Evolutionary conservation across 768 basidiomycete genomes (phyloP).

Genomic region (Hypholoma sublateritium): DNA sequence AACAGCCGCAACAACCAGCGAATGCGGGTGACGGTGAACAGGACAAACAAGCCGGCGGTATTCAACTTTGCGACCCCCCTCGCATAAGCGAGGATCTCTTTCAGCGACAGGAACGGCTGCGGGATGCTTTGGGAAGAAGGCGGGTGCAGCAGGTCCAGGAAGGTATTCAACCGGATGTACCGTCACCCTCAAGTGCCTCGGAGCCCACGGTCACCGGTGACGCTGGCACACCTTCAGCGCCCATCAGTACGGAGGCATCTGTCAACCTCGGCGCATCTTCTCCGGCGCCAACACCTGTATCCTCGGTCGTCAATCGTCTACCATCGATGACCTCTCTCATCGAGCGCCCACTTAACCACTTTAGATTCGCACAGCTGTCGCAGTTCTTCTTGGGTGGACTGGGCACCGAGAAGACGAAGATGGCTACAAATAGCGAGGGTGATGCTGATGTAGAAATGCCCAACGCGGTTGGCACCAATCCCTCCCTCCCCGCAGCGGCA

Average conservation of each 20-base stretch:
- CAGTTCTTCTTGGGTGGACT: background rate
- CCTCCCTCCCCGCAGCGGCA: no score
- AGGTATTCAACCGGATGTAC: background rate
- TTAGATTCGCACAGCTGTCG: background rate
- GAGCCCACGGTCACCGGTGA: background rate
- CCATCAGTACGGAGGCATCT: background rate
- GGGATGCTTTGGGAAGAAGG: background rate
- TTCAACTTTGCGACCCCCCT: background rate
- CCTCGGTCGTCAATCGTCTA: background rate
- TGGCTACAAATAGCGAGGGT: background rate
- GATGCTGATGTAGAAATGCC: background rate
- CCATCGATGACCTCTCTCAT: background rate
- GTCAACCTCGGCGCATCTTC: background rate
- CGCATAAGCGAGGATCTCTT: background rate
- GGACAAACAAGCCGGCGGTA: background rate
- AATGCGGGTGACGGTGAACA: background rate
- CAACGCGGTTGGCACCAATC: no score
- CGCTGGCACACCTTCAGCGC: background rate
- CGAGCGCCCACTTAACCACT: background rate
- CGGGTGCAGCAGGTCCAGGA: background rate
- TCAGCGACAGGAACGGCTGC: background rate
- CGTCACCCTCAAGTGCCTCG: background rate
- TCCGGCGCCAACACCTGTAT: background rate
- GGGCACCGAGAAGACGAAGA: background rate
- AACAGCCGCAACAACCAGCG: background rate